Evolutionary conservation across 192 early-diverging fungal species (phyloP).

Genomic region (Podila epicladia): DNA sequence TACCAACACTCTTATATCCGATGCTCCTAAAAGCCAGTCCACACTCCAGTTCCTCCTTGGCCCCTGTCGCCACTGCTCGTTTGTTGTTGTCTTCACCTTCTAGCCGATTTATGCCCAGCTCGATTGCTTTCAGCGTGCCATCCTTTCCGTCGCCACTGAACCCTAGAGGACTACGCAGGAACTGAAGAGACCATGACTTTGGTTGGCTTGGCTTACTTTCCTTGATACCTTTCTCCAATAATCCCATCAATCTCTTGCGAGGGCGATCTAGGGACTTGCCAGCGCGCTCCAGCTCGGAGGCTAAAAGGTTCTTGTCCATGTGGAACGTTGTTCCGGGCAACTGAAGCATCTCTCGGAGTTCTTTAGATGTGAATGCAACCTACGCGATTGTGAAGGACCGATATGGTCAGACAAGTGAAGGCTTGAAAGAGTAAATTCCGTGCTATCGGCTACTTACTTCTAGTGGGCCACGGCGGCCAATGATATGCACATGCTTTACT

Average conservation of each 20-base stretch:
- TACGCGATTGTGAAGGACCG: slow-evolving; percentile 15
- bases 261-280: slow-evolving; percentile 63
- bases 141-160: slow-evolving; percentile 45
- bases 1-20: slow-evolving; percentile 82
- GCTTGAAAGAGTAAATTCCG: not conserved
- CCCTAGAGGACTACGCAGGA: slow-evolving; percentile 75
- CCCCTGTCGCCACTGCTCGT: slow-evolving; percentile 68
- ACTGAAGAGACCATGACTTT: slow-evolving; percentile 78
- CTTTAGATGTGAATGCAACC: slow-evolving; percentile 93
- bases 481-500: slow-evolving; percentile 85
- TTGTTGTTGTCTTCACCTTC: slow-evolving; percentile 66
- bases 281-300: slow-evolving; percentile 57
- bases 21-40: slow-evolving; percentile 84
- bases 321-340: slow-evolving; percentile 71
- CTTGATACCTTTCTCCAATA: slow-evolving; percentile 71
- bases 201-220: slow-evolving; percentile 51
- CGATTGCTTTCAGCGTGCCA: slow-evolving; percentile 47
- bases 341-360: slow-evolving; percentile 91
- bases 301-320: slow-evolving; percentile 69
- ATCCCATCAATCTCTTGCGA: slow-evolving; percentile 85
- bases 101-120: slow-evolving; percentile 74
- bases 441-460: slow-evolving; percentile 66
- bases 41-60: slow-evolving; percentile 64
- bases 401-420: not conserved
- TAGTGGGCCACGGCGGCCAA: slow-evolving; percentile 91